Conservation (phyloP, 805 yeast species). For the baker's yeast (Saccharomyces cerevisiae) region DNA sequence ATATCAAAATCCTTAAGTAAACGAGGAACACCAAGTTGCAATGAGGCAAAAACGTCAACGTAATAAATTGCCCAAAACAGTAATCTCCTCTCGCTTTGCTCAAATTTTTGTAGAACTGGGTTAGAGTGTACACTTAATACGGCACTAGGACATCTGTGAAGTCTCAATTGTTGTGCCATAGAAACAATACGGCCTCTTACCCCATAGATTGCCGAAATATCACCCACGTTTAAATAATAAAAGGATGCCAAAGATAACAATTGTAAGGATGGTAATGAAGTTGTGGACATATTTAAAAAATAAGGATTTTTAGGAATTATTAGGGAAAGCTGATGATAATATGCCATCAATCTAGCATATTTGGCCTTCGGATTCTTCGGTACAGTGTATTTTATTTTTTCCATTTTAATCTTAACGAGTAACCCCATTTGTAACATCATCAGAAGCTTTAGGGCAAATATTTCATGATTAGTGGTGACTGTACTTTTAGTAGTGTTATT, state of each 20-base stretch:
- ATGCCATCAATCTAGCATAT: slow-evolving; percentile 29
- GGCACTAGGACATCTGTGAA: slow-evolving; percentile 82
- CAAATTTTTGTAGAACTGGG: slow-evolving; percentile 52
- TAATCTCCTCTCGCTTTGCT: slow-evolving; percentile 76
- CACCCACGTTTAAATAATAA: slow-evolving; percentile 67
- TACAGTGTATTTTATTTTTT: slow-evolving; percentile 5
- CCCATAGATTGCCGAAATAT: slow-evolving; percentile 63
- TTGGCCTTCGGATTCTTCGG: slow-evolving; percentile 8
- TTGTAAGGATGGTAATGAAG: slow-evolving; percentile 64
- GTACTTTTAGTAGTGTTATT: slow-evolving; percentile 6
- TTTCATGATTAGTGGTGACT: slow-evolving; percentile 22
- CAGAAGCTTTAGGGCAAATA: slow-evolving; percentile 22
- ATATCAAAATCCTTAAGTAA: slow-evolving; percentile 71
- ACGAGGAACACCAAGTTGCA: slow-evolving; percentile 76
- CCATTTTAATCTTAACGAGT: slow-evolving; percentile 19
- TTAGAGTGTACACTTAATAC: slow-evolving; percentile 56
- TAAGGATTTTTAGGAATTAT: slow-evolving; percentile 54
- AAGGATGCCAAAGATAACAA: slow-evolving; percentile 59
- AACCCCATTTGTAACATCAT: slow-evolving; percentile 28
- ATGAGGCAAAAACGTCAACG: slow-evolving; percentile 65
- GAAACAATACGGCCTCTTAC: slow-evolving; percentile 67
- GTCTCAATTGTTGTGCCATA: slow-evolving; percentile 77
- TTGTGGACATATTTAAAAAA: slow-evolving; percentile 42
- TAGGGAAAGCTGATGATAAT: slow-evolving; percentile 48
- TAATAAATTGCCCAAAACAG: slow-evolving; percentile 79